Evolutionary conservation across 139 green algal genomes (phyloP).

Genomic region (Chlamydomonas sp.): DNA sequence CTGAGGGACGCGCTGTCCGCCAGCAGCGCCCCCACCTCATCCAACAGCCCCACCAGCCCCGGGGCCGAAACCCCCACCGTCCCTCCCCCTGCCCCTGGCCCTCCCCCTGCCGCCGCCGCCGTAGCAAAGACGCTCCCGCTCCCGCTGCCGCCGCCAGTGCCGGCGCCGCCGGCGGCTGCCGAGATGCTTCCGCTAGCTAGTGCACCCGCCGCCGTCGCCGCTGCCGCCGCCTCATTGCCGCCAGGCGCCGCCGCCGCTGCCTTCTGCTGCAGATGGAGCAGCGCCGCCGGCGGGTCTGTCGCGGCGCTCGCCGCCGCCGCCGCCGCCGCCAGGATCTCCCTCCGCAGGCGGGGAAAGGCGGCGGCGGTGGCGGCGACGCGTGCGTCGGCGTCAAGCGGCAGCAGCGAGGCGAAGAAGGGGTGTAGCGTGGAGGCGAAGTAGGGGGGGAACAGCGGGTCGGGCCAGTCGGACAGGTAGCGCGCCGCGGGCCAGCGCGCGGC

Average conservation of each 20-base stretch:
- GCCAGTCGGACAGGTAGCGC: conserved; percentile 78
- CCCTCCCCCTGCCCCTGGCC: background rate
- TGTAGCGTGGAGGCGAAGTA: conserved; percentile 77
- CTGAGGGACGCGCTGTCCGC: conserved; percentile 30
- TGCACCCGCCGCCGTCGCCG: background rate
- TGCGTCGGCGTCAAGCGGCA: conserved; percentile 75
- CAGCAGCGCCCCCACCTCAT: conserved; percentile 54
- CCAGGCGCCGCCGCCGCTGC: background rate
- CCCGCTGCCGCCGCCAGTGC: background rate
- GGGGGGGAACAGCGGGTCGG: conserved; percentile 70
- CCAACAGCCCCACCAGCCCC: conserved; percentile 32
- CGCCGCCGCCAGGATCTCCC: conserved; percentile 19
- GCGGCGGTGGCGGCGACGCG: conserved; percentile 57
- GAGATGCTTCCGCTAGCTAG: background rate
- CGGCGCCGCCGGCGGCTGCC: background rate
- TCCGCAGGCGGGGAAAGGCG: conserved; percentile 6
- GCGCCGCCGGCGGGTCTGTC: background rate
- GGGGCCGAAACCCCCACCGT: background rate
- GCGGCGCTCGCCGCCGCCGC: background rate
- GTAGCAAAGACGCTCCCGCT: background rate
- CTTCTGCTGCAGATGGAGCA: background rate
- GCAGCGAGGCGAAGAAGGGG: conserved; percentile 72
- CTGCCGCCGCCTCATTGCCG: background rate
- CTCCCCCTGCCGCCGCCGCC: background rate
- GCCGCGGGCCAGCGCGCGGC: conserved; percentile 64